phyloP scores from a whole-genome alignment of 495 filamentous ascomycete species.

The Aspergillus cristatus region DNA sequence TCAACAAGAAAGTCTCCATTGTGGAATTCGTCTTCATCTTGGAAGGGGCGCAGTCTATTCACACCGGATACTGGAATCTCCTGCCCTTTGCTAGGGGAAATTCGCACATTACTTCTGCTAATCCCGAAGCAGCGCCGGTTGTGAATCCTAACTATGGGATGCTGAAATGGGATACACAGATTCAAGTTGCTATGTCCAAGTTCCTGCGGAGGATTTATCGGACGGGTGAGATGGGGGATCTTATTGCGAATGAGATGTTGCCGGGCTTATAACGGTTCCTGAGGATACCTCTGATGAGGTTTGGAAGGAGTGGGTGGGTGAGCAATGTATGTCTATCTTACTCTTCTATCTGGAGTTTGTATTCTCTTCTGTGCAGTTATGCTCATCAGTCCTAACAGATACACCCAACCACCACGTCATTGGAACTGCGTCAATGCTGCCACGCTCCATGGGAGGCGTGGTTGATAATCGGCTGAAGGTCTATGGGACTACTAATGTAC shows the following conservation, averaged over 20 bases:
- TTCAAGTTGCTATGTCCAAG: constrained; percentile 14
- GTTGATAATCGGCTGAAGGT: constrained; percentile 33
- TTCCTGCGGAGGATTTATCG: constrained; percentile 14
- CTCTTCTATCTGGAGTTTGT: neutral
- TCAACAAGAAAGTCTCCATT: constrained; percentile 30
- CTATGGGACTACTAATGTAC: constrained; percentile 38
- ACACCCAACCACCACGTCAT: constrained; percentile 28
- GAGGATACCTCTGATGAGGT: constrained; percentile 6
- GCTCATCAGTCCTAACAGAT: no score
- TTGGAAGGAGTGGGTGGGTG: constrained; percentile 14
- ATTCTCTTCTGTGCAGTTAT: no score
- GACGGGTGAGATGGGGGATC: constrained; percentile 7
- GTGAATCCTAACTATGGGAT: constrained; percentile 22
- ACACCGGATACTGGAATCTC: constrained; percentile 31
- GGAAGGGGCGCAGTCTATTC: constrained; percentile 7
- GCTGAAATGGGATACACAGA: constrained; percentile 12
- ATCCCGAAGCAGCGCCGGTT: constrained; percentile 6
- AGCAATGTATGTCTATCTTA: constrained; percentile 9
- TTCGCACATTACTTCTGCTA: constrained; percentile 18
- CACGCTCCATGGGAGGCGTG: constrained; percentile 42
- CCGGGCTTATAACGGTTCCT: constrained; percentile 11
- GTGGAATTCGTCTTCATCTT: constrained; percentile 30
- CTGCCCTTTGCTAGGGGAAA: constrained; percentile 46
- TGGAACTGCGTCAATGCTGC: constrained; percentile 49
- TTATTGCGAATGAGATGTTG: constrained; percentile 12